These are phyloP conservation scores for Phytopythium cucurbitacearum DNA, from an alignment of 352 stramenopile genomes.

Conservation along the genomic window DNA sequence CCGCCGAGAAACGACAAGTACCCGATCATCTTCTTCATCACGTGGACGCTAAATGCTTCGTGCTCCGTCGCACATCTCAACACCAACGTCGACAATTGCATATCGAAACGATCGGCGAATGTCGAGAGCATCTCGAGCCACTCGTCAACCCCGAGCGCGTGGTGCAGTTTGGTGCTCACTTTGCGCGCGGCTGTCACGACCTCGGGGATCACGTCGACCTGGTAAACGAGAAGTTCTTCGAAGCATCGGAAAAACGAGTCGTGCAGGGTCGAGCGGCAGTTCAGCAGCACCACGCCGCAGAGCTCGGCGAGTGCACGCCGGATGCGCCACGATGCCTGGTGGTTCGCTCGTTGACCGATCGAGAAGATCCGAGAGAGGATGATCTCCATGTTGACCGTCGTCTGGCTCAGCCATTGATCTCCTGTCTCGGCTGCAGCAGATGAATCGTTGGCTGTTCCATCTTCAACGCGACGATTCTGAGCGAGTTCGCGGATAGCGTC, in stretches of 20 bases:
- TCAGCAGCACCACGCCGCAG: conserved; percentile 48
- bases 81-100: conserved; percentile 64
- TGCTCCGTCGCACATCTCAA: conserved; percentile 58
- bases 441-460: background rate
- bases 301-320: conserved; percentile 52
- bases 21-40: conserved; percentile 64
- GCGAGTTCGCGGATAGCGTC: conserved; percentile 7
- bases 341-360: conserved; percentile 20
- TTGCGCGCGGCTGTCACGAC: conserved; percentile 15
- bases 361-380: conserved; percentile 59
- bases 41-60: conserved; percentile 46
- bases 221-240: conserved; percentile 73
- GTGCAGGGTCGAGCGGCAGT: conserved; percentile 41
- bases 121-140: conserved; percentile 55
- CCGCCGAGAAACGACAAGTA: conserved; percentile 55
- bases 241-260: conserved; percentile 71
- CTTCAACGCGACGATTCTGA: background rate
- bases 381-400: conserved; percentile 59
- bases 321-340: conserved; percentile 57
- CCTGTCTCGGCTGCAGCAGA: background rate
- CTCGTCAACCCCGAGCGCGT: conserved; percentile 29
- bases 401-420: conserved; percentile 50
- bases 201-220: conserved; percentile 42
- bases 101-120: conserved; percentile 62
- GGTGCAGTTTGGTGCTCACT: conserved; percentile 17